phyloP scores from a whole-genome alignment of 192 early-diverging fungal species.

The Physocladia obscura region DNA sequence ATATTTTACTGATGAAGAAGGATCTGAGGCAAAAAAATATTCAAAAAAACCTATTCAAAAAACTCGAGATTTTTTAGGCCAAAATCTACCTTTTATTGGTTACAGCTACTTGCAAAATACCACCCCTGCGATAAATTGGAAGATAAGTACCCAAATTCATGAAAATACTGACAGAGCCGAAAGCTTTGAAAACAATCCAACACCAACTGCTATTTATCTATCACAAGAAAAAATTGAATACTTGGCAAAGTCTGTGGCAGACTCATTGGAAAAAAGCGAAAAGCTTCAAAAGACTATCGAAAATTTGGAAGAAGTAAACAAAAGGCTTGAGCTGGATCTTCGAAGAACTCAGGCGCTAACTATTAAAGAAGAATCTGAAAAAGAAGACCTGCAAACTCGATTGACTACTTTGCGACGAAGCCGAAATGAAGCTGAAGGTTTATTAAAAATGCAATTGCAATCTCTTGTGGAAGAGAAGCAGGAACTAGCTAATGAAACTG shows the following conservation, averaged over 20 bases:
- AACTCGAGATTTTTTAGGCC: constrained; percentile 65
- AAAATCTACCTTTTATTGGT: constrained; percentile 84
- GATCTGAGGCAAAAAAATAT: constrained; percentile 53
- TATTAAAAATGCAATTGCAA: background rate
- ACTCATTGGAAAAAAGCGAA: background rate
- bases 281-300: constrained; percentile 25
- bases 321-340: constrained; percentile 18
- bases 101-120: constrained; percentile 68
- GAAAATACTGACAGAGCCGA: no score
- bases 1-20: constrained; percentile 84
- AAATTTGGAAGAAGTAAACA: constrained; percentile 18
- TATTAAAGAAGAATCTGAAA: background rate
- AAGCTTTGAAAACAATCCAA: background rate
- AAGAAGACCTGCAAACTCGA: constrained; percentile 22
- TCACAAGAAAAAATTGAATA: background rate
- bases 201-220: background rate
- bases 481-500: background rate
- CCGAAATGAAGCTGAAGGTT: background rate
- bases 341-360: background rate
- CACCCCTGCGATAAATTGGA: constrained; percentile 29
- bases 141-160: no score
- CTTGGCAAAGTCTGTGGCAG: background rate
- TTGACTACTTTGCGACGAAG: background rate
- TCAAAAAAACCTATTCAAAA: constrained; percentile 33
- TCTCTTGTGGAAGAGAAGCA: constrained; percentile 15